These are phyloP conservation scores for Aegilops sharonensis DNA, from an alignment of 176 grass and related monocot species.

Conservation along the genomic window DNA sequence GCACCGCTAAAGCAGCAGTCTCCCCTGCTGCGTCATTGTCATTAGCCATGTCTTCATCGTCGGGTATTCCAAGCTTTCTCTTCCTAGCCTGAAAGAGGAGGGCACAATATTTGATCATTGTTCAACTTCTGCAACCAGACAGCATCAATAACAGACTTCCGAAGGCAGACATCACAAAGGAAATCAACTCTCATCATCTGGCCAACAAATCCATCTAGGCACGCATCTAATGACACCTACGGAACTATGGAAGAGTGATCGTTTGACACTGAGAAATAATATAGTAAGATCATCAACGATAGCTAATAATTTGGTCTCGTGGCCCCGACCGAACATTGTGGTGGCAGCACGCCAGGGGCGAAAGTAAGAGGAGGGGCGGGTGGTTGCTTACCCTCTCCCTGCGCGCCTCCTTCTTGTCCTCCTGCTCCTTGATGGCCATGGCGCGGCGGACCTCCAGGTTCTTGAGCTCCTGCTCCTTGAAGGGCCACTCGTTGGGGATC, in stretches of 20 bases:
- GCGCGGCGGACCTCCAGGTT: constrained; percentile 64
- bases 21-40: constrained; percentile 43
- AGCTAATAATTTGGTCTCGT: no score
- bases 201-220: background rate
- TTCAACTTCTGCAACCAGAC: background rate
- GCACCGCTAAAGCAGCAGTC: constrained; percentile 16
- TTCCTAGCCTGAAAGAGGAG: constrained; percentile 59
- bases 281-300: background rate
- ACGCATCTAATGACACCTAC: background rate
- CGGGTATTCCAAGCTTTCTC: constrained; percentile 72
- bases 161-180: no score
- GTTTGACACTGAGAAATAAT: background rate
- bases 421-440: constrained; percentile 72
- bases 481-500: constrained; percentile 96
- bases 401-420: constrained; percentile 85
- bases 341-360: background rate
- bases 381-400: constrained; percentile 68
- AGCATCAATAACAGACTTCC: background rate
- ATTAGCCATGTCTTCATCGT: constrained; percentile 59
- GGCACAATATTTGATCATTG: background rate
- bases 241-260: background rate
- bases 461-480: constrained; percentile 94
- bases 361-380: no score
- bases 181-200: background rate
- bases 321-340: no score